A percentile compares a stretch with the other conserved stretches of the same genome.
Evolutionary conservation across 768 basidiomycete species (phyloP).

Genomic region (Leccinum imitatum): DNA sequence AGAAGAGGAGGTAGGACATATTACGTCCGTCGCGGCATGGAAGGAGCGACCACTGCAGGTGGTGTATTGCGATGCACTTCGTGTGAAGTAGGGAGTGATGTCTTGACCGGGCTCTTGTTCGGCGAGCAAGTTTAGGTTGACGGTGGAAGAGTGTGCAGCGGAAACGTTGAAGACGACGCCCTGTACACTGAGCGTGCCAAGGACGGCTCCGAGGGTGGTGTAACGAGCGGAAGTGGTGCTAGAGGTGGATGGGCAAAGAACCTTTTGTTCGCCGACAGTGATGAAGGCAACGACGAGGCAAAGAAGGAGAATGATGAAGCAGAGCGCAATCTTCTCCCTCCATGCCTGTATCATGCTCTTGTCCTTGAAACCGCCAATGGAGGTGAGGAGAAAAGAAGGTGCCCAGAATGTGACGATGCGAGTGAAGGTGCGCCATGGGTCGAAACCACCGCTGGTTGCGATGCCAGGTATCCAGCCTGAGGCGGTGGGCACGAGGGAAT

Average conservation of each 20-base stretch:
- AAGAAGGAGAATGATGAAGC: slow-evolving; percentile 77
- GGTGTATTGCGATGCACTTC: slow-evolving; percentile 62
- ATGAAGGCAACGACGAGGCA: slow-evolving; percentile 85
- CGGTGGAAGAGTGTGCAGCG: slow-evolving; percentile 41
- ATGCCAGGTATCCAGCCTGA: slow-evolving; percentile 39
- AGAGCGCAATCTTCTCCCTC: slow-evolving; percentile 96
- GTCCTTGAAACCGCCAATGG: slow-evolving; percentile 80
- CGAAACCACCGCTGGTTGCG: slow-evolving; percentile 33
- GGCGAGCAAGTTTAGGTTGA: slow-evolving; percentile 61
- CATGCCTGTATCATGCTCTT: slow-evolving; percentile 82
- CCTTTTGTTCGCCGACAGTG: slow-evolving; percentile 91
- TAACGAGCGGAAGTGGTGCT: slow-evolving; percentile 44
- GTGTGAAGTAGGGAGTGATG: slow-evolving; percentile 83
- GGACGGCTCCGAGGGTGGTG: slow-evolving; percentile 52
- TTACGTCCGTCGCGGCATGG: slow-evolving; percentile 68
- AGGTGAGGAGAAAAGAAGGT: slow-evolving; percentile 70
- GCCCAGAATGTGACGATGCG: slow-evolving; percentile 88
- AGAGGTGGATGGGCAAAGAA: slow-evolving; percentile 73
- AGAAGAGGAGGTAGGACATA: slow-evolving; percentile 57
- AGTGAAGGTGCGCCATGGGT: slow-evolving; percentile 82
- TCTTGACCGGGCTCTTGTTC: slow-evolving; percentile 72
- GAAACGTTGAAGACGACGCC: slow-evolving; percentile 80
- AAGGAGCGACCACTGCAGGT: slow-evolving; percentile 63
- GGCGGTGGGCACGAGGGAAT: slow-evolving; percentile 38
- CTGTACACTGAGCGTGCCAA: slow-evolving; percentile 70